Base-by-base conservation (phyloP, 1,139 yeast species). In the Kazachstania sp. region DNA sequence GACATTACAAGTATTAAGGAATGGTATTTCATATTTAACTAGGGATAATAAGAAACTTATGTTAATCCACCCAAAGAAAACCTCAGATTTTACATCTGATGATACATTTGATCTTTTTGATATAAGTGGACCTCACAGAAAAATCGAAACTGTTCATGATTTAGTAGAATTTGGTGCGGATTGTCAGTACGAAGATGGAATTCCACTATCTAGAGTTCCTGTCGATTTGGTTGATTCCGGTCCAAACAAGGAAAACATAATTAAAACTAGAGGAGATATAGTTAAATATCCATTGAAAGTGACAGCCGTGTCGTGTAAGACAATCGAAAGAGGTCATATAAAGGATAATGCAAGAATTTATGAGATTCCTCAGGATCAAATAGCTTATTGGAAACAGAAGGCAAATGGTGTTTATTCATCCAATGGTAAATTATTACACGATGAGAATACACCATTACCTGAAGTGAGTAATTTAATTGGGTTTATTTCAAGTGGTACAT, bases 401-500 rank as follows among this genome's bases (percentile, higher is more conserved):
- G 50, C 55, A 16, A 49, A 50, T 26, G 56, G 58, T 39, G 32
- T 47, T 4, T 54, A 55, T 44, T 58, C 60, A 19, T 44, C 63
- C 4, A 54, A 62, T 44, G 65, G 71, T 34, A 55, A 53, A 47
- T 46, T 53, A 28, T 50, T 58, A 19, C 61, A 60, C 43, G 64
- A 57, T 7, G 29, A 47, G 32, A 48, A 50, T 5, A 59, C 51
- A 37, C 60, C 55, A 42, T 48, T 43, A 35, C 71, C 72, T 8
- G 53, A 53, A 12, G 55, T 71, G 1, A 61, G 67, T 11, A 54
- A 77, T 49, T 66, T 87, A 30, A 71, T 86, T 49, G 98, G 98
- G 0, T 87, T 79, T 60, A 77, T 86, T 3, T 84, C 95, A 0
- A 77, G 85, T 35, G 96, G 92, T 0, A 71, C 83, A 0, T 84